Percentiles rank a stretch among this genome's conserved stretches.
phyloP scores from a whole-genome alignment of 176 grass and related monocot genomes.

The Themeda triandra region DNA sequence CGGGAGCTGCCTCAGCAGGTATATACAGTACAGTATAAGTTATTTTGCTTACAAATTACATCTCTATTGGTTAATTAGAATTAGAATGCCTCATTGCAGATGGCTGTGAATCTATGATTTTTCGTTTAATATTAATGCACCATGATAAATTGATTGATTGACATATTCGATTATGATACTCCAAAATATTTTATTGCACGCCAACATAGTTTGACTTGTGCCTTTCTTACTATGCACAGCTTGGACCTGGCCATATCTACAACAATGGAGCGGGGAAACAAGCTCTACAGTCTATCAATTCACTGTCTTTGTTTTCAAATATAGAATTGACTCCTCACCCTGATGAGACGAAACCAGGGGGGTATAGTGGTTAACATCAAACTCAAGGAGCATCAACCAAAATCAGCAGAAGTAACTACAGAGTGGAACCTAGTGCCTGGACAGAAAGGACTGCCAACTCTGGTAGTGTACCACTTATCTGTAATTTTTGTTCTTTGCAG shows the following conservation, averaged over 20 bases:
- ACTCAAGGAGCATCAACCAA: conserved; percentile 79
- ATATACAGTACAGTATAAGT: too few species aligned
- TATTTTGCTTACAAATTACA: too few species aligned
- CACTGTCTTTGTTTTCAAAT: conserved; percentile 79
- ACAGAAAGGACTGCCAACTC: conserved; percentile 59
- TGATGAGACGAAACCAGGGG: conserved; percentile 89
- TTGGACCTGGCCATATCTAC: conserved; percentile 78
- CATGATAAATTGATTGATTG: neutral
- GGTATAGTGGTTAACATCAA: conserved; percentile 91
- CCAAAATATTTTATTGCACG: neutral
- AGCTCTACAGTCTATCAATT: conserved; percentile 77
- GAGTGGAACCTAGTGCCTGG: conserved; percentile 90
- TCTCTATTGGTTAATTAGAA: neutral
- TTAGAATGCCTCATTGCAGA: neutral
- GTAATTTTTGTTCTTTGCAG: neutral
- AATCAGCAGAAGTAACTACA: conserved; percentile 87
- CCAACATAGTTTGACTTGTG: conserved; percentile 2
- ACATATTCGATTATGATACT: conserved; percentile 12
- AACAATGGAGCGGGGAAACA: conserved; percentile 85
- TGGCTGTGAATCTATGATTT: neutral
- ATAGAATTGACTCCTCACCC: conserved; percentile 77
- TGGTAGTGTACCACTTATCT: conserved; percentile 43
- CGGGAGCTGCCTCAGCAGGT: conserved; percentile 83
- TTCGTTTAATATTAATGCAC: neutral
- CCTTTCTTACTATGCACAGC: conserved; percentile 34